Conservation (phyloP, 2,329 filamentous ascomycete genomes). For the Trichoderma sp. region DNA sequence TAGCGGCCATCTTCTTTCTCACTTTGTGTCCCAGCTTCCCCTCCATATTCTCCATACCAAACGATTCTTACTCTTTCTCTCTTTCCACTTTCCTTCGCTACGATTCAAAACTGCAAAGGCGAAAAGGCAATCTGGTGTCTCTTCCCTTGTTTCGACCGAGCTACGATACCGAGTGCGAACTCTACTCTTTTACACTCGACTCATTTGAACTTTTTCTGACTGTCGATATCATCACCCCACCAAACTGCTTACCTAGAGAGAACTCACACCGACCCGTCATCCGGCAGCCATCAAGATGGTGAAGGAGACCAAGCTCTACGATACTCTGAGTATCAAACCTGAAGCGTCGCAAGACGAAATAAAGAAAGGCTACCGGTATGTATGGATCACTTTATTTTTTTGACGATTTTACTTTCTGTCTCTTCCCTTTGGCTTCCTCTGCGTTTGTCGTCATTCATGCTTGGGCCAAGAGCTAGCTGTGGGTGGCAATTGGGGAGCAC, state of each 20-base stretch:
- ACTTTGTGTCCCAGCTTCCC: constrained; percentile 21
- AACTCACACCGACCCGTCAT: not conserved
- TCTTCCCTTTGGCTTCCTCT: not conserved
- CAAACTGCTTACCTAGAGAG: not conserved
- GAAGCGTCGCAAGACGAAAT: constrained; percentile 88
- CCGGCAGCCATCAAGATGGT: constrained; percentile 64
- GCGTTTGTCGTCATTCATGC: constrained; percentile 23
- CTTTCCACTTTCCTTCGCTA: not conserved
- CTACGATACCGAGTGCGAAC: not conserved
- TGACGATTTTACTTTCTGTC: not conserved
- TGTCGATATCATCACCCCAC: not conserved
- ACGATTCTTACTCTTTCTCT: not conserved
- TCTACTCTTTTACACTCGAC: not conserved
- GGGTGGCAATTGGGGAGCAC: constrained; percentile 18
- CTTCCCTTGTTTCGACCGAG: not conserved
- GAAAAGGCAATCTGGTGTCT: not conserved
- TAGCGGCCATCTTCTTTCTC: constrained; percentile 2
- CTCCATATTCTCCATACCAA: constrained; percentile 7
- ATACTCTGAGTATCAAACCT: constrained; percentile 76
- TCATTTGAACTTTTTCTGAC: not conserved
- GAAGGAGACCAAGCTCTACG: constrained; percentile 93
- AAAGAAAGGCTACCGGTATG: constrained; percentile 91
- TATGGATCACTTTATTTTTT: constrained; percentile 23
- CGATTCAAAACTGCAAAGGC: not conserved
- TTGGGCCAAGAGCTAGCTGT: constrained; percentile 15